These are phyloP conservation scores for Candida takata DNA, from an alignment of 805 yeast genomes.

Conservation along the genomic window DNA sequence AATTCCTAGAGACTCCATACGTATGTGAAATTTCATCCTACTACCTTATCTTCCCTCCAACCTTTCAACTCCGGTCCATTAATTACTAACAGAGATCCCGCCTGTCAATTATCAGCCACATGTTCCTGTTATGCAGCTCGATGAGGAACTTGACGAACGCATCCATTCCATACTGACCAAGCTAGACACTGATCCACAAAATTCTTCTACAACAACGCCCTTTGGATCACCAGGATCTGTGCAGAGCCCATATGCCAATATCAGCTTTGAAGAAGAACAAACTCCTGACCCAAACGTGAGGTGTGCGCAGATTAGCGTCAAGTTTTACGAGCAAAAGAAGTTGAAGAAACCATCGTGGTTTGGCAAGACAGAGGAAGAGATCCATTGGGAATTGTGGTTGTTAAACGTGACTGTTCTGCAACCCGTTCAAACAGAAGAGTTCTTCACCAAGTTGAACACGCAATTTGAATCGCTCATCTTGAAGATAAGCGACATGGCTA, in stretches of 20 bases:
- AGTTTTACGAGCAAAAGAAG: slow-evolving; percentile 33
- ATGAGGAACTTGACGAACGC: background rate
- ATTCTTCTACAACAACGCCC: slow-evolving; percentile 15
- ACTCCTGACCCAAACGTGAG: slow-evolving; percentile 1
- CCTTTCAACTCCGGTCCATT: no score
- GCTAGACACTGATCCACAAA: slow-evolving; percentile 1
- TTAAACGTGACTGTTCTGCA: slow-evolving; percentile 35
- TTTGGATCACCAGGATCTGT: slow-evolving; percentile 18
- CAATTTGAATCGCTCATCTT: slow-evolving; percentile 14
- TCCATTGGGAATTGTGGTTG: slow-evolving; percentile 69
- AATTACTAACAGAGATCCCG: no score
- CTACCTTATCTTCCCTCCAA: no score
- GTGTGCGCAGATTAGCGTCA: slow-evolving; percentile 31
- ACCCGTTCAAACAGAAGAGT: slow-evolving; percentile 32
- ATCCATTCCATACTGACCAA: background rate
- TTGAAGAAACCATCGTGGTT: slow-evolving; percentile 51
- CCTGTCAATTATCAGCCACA: no score
- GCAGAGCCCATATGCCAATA: slow-evolving; percentile 14
- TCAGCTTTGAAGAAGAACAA: slow-evolving; percentile 13
- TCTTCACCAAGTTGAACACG: slow-evolving; percentile 4
- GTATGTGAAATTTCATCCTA: slow-evolving; percentile 16
- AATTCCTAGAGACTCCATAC: slow-evolving; percentile 53
- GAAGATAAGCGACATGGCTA: slow-evolving; percentile 38
- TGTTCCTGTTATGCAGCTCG: no score
- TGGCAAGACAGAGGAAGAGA: slow-evolving; percentile 35